Evolutionary conservation across 73 alveolate species (phyloP).

Genomic region (Tetrahymena thermophila): DNA sequence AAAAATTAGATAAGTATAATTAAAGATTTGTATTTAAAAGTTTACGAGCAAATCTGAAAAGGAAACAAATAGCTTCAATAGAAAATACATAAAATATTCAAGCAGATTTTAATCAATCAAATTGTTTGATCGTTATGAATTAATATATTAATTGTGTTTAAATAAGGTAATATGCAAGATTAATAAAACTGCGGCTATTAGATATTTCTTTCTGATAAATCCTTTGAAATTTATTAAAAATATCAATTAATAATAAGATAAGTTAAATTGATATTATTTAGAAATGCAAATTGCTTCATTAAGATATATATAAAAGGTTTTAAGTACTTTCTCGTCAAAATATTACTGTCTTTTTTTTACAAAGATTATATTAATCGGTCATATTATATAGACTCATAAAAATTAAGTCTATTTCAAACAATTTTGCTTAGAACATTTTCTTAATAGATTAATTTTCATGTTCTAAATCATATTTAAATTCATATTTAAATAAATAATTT

Average conservation of each 20-base stretch:
- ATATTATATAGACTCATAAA: background rate
- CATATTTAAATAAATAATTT: too few species aligned
- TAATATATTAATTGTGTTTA: background rate
- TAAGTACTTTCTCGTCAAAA: too few species aligned
- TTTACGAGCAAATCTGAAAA: too few species aligned
- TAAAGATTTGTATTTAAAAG: background rate
- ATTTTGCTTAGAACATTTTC: background rate
- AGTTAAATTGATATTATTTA: background rate
- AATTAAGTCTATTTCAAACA: background rate
- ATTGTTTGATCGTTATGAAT: background rate
- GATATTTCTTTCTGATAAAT: background rate
- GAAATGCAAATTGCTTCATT: background rate
- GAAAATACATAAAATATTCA: background rate
- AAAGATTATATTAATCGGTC: too few species aligned
- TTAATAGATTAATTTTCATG: background rate
- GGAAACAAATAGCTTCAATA: background rate
- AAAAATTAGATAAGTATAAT: background rate
- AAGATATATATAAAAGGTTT: too few species aligned
- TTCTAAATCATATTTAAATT: too few species aligned
- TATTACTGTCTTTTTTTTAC: too few species aligned
- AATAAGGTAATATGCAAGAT: background rate
- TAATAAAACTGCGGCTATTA: background rate
- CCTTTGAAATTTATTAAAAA: background rate
- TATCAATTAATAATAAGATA: too few species aligned
- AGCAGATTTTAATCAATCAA: background rate